Evolutionary conservation across 352 stramenopile genomes (phyloP), one percentile per base, ranked within the genome.

Genomic region (Globisporangium nodosum): DNA sequence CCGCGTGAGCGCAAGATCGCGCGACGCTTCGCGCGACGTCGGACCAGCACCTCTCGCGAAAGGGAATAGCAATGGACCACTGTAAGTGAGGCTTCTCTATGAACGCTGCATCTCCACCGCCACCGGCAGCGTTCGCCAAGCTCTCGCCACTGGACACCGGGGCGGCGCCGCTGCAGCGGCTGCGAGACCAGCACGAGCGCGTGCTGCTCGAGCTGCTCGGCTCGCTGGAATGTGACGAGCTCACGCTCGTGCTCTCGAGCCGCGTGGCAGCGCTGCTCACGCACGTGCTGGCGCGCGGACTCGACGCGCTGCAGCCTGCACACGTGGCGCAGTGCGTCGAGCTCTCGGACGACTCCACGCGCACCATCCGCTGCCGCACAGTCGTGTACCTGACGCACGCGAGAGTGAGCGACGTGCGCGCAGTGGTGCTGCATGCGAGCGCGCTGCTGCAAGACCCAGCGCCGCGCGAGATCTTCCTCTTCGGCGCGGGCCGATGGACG

Each of bases 211-310:
- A 73, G 58, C 53, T 71, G 13, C 66, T 87, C 56, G 55, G 62
- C 13, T 63, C 71, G 30, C 58, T 76, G 11, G 58, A 68, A 27
- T 64, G 68, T 3, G 55, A 53, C 16, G 66, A 67, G 37, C 69
- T 83, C 56, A 76, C 75, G 33, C 65, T 87, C 31, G 77, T 90
- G 65, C 65, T 87, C 45, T 66, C 75, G 20, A 78, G 74, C 39
- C 73, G 80, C 3, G 50, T 90, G 27, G 74, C 73, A 30, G 69
- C 74, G 56, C 65, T 90, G 49, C 65, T 90, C 37, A 79, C 77
- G 30, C 76, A 89, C 53, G 70, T 90, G 45, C 80, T 87, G 35
- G 65, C 27, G 15, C 56, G 73, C 40, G 80, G 77, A 12, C 61
- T 81, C 3, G 59, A 68, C 2, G 53, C 82, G 3, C 64, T 80